Percentiles rank a stretch among this genome's conserved stretches.
Conservation (phyloP, 805 yeast genomes). For the Lipomyces sp. region DNA sequence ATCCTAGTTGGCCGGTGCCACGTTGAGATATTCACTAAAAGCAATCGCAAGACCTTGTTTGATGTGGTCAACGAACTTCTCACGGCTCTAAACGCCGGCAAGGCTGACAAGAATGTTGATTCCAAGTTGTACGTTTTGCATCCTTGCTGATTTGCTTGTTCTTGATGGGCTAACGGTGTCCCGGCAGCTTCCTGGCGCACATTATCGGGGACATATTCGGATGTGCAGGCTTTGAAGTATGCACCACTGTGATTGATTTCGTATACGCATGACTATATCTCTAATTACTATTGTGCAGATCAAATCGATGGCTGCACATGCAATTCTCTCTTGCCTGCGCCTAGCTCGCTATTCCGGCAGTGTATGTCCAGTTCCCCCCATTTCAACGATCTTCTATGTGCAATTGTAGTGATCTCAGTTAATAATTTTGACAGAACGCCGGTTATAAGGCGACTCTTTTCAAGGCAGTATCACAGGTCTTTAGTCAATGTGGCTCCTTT, state of each 20-base stretch:
- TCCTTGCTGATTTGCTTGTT: not conserved
- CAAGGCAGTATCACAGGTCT: conserved; percentile 29
- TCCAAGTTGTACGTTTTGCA: conserved; percentile 32
- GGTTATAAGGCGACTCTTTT: conserved; percentile 34
- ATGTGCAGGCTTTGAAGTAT: conserved; percentile 34
- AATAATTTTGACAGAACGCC: no score
- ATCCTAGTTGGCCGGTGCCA: conserved; percentile 26
- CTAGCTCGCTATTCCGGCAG: conserved; percentile 30
- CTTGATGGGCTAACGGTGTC: no score
- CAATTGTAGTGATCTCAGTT: no score
- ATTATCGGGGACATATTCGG: conserved; percentile 33
- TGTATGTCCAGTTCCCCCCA: no score
- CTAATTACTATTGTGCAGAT: conserved; percentile 25
- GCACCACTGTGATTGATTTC: not conserved
- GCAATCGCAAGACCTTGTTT: conserved; percentile 30
- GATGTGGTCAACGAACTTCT: conserved; percentile 33
- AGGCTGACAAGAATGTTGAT: conserved; percentile 34
- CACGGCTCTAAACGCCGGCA: conserved; percentile 29
- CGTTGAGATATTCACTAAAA: conserved; percentile 17
- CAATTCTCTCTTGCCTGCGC: conserved; percentile 33
- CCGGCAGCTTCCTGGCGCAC: conserved; percentile 31
- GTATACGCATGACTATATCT: not conserved
- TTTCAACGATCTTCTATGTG: no score
- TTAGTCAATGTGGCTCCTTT: conserved; percentile 33
- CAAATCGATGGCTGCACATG: conserved; percentile 37